Evolutionary conservation across 2,329 filamentous ascomycete species (phyloP), one percentile per base, ranked within the genome.

Genomic region (Mycocentrospora acerina): DNA sequence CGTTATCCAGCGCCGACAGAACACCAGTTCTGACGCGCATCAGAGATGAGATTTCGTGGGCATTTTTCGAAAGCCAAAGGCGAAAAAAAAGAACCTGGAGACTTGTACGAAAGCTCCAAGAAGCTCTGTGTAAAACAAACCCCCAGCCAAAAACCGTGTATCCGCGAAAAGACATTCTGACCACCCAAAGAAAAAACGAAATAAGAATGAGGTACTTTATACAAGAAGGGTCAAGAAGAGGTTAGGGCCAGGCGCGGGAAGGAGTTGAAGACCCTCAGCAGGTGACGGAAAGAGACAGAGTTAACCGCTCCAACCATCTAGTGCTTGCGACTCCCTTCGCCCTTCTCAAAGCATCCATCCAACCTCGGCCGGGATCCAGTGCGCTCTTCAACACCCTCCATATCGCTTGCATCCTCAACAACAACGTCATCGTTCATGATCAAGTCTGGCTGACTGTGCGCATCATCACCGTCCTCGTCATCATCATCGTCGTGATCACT

Each of bases 401-500:
- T 61, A 31, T 69, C 66, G 40, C 66, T 68, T 14, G 57, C 59
- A 41, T 68, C 65, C 32, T 69, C 63, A 31, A 68, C 65, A 22
- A 67, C 54, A 29, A 68, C 64, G 45, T 63, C 60, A 35, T 67
- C 62, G 37, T 59, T 51, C 44, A 67, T 58, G 26, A 60, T 52
- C 26, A 62, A 50, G 37, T 68, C 66, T 9, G 54, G 59, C 26
- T 65, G 63, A 44, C 62, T 65, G 32, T 55, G 59, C 29, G 63
- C 56, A 41, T 67, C 64, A 32, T 67, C 60, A 16, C 58, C 65
- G 29, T 68, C 66, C 32, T 70, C 68, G 27, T 73, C 69, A 36
- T 73, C 72, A 40, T 76, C 70, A 19, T 72, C 73, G 39, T 75
- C 73, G 53, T 74, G 71, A 45, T 76, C 73, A 48, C 70, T 74